A percentile compares a stretch with the other conserved stretches of the same genome.
Evolutionary conservation across 441 rosid genomes (phyloP).

Genomic region (Rhodomyrtus psidioides): DNA sequence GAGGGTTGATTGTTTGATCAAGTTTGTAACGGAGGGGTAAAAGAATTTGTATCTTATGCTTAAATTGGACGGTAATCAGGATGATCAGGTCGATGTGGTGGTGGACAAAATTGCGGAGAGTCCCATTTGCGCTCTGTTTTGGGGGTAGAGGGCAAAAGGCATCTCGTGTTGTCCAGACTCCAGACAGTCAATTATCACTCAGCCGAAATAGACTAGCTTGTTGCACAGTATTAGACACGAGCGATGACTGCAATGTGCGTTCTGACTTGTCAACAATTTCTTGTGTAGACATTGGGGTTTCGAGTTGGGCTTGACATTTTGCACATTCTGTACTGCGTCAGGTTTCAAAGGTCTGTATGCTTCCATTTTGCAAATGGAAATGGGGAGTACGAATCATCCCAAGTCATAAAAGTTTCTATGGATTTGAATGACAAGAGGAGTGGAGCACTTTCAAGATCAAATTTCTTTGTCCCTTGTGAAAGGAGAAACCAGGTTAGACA

Average conservation of each 20-base stretch:
- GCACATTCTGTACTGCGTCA: constrained; percentile 17
- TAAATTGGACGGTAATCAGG: neutral
- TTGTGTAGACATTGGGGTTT: neutral
- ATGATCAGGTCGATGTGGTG: neutral
- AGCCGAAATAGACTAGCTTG: neutral
- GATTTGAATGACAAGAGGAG: constrained; percentile 6
- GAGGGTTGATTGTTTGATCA: neutral
- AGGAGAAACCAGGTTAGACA: constrained; percentile 30
- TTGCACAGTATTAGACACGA: neutral
- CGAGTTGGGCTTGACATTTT: neutral
- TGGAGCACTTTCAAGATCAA: constrained; percentile 4
- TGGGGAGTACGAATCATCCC: constrained; percentile 1
- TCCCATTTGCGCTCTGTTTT: neutral
- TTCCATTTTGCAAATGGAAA: constrained; percentile 11
- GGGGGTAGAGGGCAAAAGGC: neutral
- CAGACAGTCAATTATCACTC: neutral
- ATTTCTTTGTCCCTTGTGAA: constrained; percentile 1
- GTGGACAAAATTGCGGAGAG: neutral
- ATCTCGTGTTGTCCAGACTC: neutral
- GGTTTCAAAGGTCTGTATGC: constrained; percentile 9
- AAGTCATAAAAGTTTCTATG: constrained; percentile 13
- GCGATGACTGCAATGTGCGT: neutral
- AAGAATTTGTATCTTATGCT: neutral
- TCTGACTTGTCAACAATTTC: neutral
- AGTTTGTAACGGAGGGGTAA: neutral